Evolutionary conservation across 2,329 filamentous ascomycete species (phyloP).

Genomic region (Talaromyces sp.): DNA sequence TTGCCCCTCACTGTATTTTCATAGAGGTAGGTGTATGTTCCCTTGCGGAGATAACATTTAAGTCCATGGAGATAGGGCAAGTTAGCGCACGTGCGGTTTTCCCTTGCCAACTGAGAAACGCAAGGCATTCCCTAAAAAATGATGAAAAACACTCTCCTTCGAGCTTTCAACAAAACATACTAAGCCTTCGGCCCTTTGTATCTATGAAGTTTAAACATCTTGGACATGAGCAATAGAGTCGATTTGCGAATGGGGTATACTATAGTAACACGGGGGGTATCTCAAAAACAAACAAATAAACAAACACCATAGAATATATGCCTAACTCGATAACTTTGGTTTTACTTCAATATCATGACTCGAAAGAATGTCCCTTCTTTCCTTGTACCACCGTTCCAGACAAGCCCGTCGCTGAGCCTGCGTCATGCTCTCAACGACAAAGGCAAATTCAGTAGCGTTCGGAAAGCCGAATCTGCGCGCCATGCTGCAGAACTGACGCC

Average conservation of each 20-base stretch:
- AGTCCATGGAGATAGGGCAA: not conserved
- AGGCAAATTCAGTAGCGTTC: constrained; percentile 75
- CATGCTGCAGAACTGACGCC: constrained; percentile 88
- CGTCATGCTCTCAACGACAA: constrained; percentile 86
- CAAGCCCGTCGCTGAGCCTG: constrained; percentile 74
- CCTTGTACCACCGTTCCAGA: constrained; percentile 73
- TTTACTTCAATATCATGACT: not conserved
- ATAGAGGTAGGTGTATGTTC: too few relatives aligned
- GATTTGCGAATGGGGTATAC: too few relatives aligned
- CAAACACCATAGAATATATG: not conserved
- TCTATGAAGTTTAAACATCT: too few relatives aligned
- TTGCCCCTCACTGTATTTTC: too few relatives aligned
- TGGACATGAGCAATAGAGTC: too few relatives aligned
- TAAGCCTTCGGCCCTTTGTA: too few relatives aligned
- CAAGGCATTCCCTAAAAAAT: not conserved
- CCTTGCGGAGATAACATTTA: too few relatives aligned
- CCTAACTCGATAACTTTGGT: not conserved
- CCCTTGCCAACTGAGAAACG: not conserved
- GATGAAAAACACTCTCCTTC: not conserved
- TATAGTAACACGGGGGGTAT: not conserved
- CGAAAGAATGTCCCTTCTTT: constrained; percentile 51
- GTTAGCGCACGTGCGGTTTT: not conserved
- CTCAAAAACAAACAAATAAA: not conserved
- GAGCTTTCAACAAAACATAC: not conserved
- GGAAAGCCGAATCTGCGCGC: constrained; percentile 71